phyloP scores from a whole-genome alignment of 306 rosid genomes.

The Quercus ilex region DNA sequence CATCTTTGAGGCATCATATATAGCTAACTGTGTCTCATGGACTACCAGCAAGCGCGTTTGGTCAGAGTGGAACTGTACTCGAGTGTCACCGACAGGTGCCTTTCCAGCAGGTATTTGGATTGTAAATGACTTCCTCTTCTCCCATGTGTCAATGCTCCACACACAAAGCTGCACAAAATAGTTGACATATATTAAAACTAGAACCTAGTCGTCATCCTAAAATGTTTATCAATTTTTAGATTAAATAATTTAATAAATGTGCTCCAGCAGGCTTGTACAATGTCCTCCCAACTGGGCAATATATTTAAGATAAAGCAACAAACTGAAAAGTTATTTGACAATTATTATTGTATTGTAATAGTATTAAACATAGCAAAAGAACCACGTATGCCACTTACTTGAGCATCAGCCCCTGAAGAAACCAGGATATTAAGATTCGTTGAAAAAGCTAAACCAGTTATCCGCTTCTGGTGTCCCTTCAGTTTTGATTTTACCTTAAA shows the following conservation, averaged over 20 bases:
- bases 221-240: neutral
- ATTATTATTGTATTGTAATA: neutral
- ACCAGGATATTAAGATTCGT: slow-evolving; percentile 67
- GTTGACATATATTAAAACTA: slow-evolving; percentile 17
- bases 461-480: slow-evolving; percentile 78
- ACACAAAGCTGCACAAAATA: slow-evolving; percentile 60
- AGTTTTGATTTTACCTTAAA: slow-evolving; percentile 71
- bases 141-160: slow-evolving; percentile 95
- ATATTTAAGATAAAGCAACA: slow-evolving; percentile 7
- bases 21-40: slow-evolving; percentile 81
- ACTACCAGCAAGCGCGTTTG: slow-evolving; percentile 71
- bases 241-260: neutral
- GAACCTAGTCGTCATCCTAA: neutral
- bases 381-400: slow-evolving; percentile 40
- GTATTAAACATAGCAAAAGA: slow-evolving; percentile 18
- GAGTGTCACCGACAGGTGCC: slow-evolving; percentile 69
- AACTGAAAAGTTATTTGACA: slow-evolving; percentile 12
- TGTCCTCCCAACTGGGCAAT: slow-evolving; percentile 1
- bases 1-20: slow-evolving; percentile 88
- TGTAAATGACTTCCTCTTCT: slow-evolving; percentile 71
- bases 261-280: neutral
- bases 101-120: slow-evolving; percentile 67
- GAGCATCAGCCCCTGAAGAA: slow-evolving; percentile 88
- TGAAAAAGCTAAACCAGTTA: slow-evolving; percentile 83
- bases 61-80: slow-evolving; percentile 76